phyloP scores from a whole-genome alignment of 306 rosid genomes.

The Luffa aegyptiaca region DNA sequence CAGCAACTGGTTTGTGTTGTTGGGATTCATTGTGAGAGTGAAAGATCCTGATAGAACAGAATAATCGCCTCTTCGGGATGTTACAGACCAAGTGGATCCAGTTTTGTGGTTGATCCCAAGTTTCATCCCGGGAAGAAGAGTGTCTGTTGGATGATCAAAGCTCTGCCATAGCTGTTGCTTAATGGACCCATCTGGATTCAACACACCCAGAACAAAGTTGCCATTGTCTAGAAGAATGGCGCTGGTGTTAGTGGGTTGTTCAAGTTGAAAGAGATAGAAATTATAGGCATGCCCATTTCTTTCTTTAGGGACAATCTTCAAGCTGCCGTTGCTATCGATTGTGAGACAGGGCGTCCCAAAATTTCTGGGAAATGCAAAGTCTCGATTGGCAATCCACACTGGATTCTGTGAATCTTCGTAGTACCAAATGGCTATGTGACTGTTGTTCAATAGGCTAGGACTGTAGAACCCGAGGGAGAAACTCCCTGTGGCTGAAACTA shows the following conservation, averaged over 20 bases:
- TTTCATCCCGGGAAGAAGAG: conserved; percentile 21
- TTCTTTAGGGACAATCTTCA: conserved; percentile 7
- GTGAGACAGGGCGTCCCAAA: conserved; percentile 8
- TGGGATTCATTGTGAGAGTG: conserved; percentile 15
- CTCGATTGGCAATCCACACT: conserved; percentile 20
- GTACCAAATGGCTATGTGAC: conserved; percentile 15
- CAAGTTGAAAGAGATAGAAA: not conserved
- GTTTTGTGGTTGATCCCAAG: conserved; percentile 13
- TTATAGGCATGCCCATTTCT: not conserved
- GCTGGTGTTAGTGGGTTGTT: conserved; percentile 9
- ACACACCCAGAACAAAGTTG: conserved; percentile 11
- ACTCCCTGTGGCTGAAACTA: conserved; percentile 7
- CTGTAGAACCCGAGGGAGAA: conserved; percentile 19
- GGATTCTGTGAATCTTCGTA: not conserved
- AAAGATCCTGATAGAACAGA: conserved; percentile 13
- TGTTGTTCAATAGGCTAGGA: not conserved
- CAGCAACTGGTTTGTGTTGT: conserved; percentile 7
- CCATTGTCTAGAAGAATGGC: conserved; percentile 15
- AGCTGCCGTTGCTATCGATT: conserved; percentile 19
- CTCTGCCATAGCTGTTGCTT: conserved; percentile 20
- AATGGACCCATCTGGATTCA: conserved; percentile 9
- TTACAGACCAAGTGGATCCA: conserved; percentile 14
- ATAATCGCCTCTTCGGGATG: conserved; percentile 9
- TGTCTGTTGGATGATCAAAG: conserved; percentile 21
- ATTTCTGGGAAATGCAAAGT: conserved; percentile 6